These are phyloP conservation scores for Globisporangium radiosum DNA, from an alignment of 352 stramenopile species.

Conservation along the genomic window DNA sequence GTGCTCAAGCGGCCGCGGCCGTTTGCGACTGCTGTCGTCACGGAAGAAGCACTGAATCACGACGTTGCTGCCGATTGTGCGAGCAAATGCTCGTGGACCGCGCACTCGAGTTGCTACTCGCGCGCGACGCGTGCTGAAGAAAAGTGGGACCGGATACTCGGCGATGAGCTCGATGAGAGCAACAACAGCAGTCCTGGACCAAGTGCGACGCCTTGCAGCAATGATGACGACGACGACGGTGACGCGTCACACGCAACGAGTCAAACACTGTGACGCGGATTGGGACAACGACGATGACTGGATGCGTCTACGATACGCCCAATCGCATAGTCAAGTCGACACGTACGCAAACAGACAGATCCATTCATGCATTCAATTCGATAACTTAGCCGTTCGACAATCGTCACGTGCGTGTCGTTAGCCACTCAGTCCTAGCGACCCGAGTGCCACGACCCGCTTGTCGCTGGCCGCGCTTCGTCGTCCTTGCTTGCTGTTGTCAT, in stretches of 20 bases:
- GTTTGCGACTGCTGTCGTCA: conserved; percentile 1
- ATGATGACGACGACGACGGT: not conserved
- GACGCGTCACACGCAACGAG: not conserved
- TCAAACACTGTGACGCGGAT: not conserved
- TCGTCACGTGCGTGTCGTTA: no score
- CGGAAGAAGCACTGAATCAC: not conserved
- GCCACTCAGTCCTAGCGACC: no score
- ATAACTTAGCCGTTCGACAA: no score
- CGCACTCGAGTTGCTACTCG: conserved; percentile 11
- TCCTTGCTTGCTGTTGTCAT: conserved; percentile 29
- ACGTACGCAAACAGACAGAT: not conserved
- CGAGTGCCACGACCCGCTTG: conserved; percentile 10
- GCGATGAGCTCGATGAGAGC: conserved; percentile 21
- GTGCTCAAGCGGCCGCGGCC: conserved; percentile 9
- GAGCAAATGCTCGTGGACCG: conserved; percentile 3
- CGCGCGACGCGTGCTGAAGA: conserved; percentile 41
- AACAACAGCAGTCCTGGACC: conserved; percentile 6
- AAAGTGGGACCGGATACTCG: conserved; percentile 73
- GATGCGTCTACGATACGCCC: no score
- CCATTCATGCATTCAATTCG: not conserved
- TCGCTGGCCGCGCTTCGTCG: conserved; percentile 39
- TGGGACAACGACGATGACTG: no score
- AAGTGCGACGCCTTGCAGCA: conserved; percentile 7
- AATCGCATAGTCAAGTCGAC: no score
- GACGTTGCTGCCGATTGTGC: not conserved